phyloP scores from a whole-genome alignment of 208 protist species.

The Vickermania ingenoplastis region DNA sequence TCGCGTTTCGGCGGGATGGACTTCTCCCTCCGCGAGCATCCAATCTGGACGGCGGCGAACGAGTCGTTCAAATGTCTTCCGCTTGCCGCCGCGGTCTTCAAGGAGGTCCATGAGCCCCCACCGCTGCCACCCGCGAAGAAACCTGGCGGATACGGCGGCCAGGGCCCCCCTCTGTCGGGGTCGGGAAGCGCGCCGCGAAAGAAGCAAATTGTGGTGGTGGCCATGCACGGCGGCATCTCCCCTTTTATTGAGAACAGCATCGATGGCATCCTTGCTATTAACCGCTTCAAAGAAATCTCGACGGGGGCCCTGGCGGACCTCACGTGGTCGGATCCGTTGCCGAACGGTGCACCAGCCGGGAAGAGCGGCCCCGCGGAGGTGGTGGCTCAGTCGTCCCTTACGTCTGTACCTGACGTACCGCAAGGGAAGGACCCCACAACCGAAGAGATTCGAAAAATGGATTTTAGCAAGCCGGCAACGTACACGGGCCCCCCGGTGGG shows the following conservation, averaged over 20 bases:
- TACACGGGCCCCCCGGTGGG: constrained; percentile 60
- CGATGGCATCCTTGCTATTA: constrained; percentile 92
- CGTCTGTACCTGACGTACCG: neutral
- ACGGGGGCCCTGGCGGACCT: constrained; percentile 98
- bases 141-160: neutral
- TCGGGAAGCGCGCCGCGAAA: constrained; percentile 49
- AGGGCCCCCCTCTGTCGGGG: neutral
- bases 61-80: constrained; percentile 61
- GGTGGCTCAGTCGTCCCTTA: neutral
- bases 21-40: constrained; percentile 65
- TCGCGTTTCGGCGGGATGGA: constrained; percentile 17
- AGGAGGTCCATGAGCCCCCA: constrained; percentile 64
- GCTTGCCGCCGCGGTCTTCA: constrained; percentile 95
- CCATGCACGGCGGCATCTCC: constrained; percentile 97
- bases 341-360: neutral
- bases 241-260: constrained; percentile 93
- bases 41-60: constrained; percentile 70
- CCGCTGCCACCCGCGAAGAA: constrained; percentile 88
- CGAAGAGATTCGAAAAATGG: constrained; percentile 6
- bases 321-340: constrained; percentile 94
- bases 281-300: constrained; percentile 90
- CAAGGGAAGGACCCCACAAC: neutral
- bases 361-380: neutral
- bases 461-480: constrained; percentile 9
- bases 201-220: constrained; percentile 85